Evolutionary conservation across 2,329 filamentous ascomycete genomes (phyloP), one percentile per base, ranked within the genome.

Genomic region (Alternaria metachromatica): DNA sequence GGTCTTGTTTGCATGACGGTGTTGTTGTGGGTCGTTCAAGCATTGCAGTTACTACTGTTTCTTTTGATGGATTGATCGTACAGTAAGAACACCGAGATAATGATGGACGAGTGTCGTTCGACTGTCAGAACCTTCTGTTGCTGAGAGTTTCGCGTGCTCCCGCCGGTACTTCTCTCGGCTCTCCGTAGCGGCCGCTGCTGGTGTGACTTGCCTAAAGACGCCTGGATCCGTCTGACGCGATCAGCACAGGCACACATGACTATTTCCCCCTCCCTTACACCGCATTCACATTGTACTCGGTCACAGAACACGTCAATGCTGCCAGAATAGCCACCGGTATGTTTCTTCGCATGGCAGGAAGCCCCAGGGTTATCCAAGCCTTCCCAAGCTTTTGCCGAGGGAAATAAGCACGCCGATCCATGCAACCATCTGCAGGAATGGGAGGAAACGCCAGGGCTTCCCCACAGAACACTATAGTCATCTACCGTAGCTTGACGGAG

Each of bases 301-400:
- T 41, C 33, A 53, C 13, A 25, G 30, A 53, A 53, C 28, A 33
- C 30, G 49, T 41, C 30, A 23, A 41, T 41, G 30, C 28, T 53
- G 33, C 3, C 30, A 53, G 12, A 56, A 56, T 56, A 56, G 41
- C 43, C 54, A 44, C 41, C 54, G 54, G 54, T 30, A 56, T 33
- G 20, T 53, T 53, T 21, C 12, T 33, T 53, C 43, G 41, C 18
- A 13, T 25, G 28, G 26, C 50, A 59, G 55, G 30, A 48, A 44
- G 21, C 13, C 28, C 56, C 12, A 51, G 46, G 56, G 48, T 53
- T 53, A 49, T 44, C 55, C 41, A 62, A 62, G 60, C 55, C 60
- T 62, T 5, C 15, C 55, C 55, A 62, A 62, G 60, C 60, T 62
- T 62, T 59, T 62, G 60, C 55, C 60, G 48, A 62, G 48, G 55